Conservation (phyloP, 179 eudicot genomes). For the Camellia oleifera region DNA sequence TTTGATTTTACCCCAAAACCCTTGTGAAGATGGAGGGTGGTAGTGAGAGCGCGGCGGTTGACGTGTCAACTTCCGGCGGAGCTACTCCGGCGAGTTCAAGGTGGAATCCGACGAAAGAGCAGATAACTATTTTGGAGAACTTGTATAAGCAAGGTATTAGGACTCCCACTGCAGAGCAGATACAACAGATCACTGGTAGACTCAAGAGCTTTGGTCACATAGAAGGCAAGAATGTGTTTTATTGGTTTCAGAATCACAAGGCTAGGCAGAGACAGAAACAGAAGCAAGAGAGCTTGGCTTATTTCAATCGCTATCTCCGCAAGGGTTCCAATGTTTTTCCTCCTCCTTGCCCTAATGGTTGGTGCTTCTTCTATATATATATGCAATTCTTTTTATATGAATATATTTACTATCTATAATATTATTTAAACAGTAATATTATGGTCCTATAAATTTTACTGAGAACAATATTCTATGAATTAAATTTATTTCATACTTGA, state of each 20-base stretch:
- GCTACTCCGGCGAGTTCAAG: constrained; percentile 40
- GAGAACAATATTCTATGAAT: too few relatives aligned
- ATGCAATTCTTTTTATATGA: neutral
- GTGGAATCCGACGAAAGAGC: constrained; percentile 90
- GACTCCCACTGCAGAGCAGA: constrained; percentile 83
- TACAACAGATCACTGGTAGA: constrained; percentile 61
- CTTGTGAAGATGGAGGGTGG: constrained; percentile 10
- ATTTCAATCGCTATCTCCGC: constrained; percentile 20
- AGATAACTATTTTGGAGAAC: constrained; percentile 59
- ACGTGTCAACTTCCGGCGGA: constrained; percentile 5
- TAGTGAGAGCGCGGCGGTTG: constrained; percentile 8
- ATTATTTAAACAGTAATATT: too few relatives aligned
- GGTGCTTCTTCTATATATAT: neutral
- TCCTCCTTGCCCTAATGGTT: constrained; percentile 29
- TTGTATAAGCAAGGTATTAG: constrained; percentile 63
- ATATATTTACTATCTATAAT: neutral
- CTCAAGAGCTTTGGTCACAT: constrained; percentile 55
- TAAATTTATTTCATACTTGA: too few relatives aligned
- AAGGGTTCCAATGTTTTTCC: constrained; percentile 10
- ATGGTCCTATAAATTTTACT: too few relatives aligned
- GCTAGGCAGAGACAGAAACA: constrained; percentile 82
- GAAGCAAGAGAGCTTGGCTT: constrained; percentile 49
- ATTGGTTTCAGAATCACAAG: constrained; percentile 90
- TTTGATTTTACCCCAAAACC: neutral
- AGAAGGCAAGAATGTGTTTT: constrained; percentile 83